phyloP scores from a whole-genome alignment of 2,329 filamentous ascomycete species.

The Nothophoma quercina region DNA sequence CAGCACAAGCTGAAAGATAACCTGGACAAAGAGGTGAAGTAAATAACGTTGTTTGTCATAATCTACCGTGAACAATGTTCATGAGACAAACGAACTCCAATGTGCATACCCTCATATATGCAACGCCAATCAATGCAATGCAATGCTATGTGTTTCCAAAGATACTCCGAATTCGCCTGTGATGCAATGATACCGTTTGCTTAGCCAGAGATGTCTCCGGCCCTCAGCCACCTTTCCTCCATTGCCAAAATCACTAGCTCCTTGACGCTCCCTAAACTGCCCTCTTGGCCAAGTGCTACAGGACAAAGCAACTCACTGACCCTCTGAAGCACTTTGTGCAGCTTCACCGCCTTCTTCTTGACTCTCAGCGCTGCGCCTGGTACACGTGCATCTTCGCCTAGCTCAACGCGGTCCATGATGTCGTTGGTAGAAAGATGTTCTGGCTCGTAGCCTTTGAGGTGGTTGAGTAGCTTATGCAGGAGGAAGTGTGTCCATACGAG shows the following conservation, averaged over 20 bases:
- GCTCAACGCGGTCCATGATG: slow-evolving; percentile 24
- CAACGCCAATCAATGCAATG: too few relatives aligned
- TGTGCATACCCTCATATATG: too few relatives aligned
- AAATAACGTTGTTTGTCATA: too few relatives aligned
- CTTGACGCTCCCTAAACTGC: slow-evolving; percentile 37
- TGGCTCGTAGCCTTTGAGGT: slow-evolving; percentile 42
- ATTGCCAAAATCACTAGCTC: slow-evolving; percentile 46
- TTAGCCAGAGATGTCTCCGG: too few relatives aligned
- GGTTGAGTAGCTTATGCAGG: slow-evolving; percentile 61
- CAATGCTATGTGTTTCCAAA: too few relatives aligned
- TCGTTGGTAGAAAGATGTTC: slow-evolving; percentile 17
- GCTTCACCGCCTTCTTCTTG: slow-evolving; percentile 45
- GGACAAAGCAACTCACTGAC: slow-evolving; percentile 52
- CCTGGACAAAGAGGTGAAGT: too few relatives aligned
- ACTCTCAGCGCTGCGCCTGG: slow-evolving; percentile 27
- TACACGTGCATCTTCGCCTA: slow-evolving; percentile 13
- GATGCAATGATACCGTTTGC: too few relatives aligned
- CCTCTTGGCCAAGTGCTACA: slow-evolving; percentile 37
- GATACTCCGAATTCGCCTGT: too few relatives aligned
- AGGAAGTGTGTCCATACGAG: slow-evolving; percentile 70
- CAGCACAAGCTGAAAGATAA: too few relatives aligned
- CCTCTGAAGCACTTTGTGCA: slow-evolving; percentile 48
- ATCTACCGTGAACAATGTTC: too few relatives aligned
- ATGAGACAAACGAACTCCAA: too few relatives aligned
- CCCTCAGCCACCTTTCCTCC: slow-evolving; percentile 45